Conservation (phyloP, 768 basidiomycete species). For the Lyophyllum shimeji region DNA sequence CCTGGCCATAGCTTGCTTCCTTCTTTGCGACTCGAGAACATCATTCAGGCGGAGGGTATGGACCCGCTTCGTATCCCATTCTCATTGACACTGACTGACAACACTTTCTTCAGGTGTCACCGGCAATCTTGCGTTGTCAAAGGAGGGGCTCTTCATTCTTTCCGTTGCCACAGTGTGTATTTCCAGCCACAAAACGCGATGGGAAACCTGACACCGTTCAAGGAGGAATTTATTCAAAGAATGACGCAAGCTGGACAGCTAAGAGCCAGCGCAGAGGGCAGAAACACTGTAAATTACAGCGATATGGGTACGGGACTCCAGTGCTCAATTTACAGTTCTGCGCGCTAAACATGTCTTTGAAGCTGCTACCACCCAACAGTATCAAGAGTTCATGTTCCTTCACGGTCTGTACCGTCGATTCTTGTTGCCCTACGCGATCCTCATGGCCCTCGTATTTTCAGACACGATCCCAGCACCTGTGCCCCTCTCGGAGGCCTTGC, state of each 20-base stretch:
- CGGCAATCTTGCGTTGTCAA: slow-evolving; percentile 66
- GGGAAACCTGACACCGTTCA: slow-evolving; percentile 8
- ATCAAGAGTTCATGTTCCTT: slow-evolving; percentile 74
- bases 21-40: slow-evolving; percentile 65
- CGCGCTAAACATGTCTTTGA: slow-evolving; percentile 8
- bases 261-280: slow-evolving; percentile 58
- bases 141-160: slow-evolving; percentile 72
- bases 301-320: slow-evolving; percentile 64
- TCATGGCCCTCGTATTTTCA: slow-evolving; percentile 24
- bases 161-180: slow-evolving; percentile 70
- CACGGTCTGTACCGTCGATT: slow-evolving; percentile 39
- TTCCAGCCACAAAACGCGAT: slow-evolving; percentile 1
- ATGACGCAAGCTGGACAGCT: slow-evolving; percentile 68
- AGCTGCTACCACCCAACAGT: slow-evolving; percentile 62
- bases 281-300: slow-evolving; percentile 61
- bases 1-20: slow-evolving; percentile 73
- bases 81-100: slow-evolving; percentile 5
- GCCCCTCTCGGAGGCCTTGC: slow-evolving; percentile 58
- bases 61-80: background rate
- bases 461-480: slow-evolving; percentile 70
- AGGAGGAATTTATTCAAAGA: slow-evolving; percentile 88
- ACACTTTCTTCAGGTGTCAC: slow-evolving; percentile 44
- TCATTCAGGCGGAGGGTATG: slow-evolving; percentile 77
- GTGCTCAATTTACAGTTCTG: background rate
- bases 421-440: background rate